Evolutionary conservation across 1,284 basidiomycete genomes (phyloP).

Genomic region (Apiotrichum brassicae): DNA sequence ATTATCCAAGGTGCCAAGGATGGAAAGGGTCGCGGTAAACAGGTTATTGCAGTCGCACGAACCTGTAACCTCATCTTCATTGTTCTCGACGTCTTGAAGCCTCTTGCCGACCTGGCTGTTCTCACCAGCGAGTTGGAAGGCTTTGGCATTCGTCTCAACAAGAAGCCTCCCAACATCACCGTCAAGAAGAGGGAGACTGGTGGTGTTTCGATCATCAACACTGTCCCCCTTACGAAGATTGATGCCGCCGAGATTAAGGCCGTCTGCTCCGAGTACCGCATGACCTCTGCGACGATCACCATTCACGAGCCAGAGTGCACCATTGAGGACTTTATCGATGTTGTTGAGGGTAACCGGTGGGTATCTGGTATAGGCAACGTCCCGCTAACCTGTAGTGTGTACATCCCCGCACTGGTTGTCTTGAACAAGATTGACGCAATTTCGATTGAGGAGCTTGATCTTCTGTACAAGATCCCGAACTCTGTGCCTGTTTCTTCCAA

Average conservation of each 20-base stretch:
- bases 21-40: slow-evolving; percentile 93
- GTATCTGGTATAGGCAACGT: slow-evolving; percentile 12
- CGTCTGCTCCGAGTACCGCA: slow-evolving; percentile 84
- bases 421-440: slow-evolving; percentile 86
- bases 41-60: slow-evolving; percentile 88
- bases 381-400: slow-evolving; percentile 58
- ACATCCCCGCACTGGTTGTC: slow-evolving; percentile 86
- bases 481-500: slow-evolving; percentile 78
- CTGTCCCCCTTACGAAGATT: slow-evolving; percentile 93
- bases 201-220: slow-evolving; percentile 75
- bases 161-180: slow-evolving; percentile 81
- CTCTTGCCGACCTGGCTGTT: slow-evolving; percentile 85
- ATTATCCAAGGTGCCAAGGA: slow-evolving; percentile 99
- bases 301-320: slow-evolving; percentile 92
- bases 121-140: slow-evolving; percentile 92
- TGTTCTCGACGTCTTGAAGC: slow-evolving; percentile 95
- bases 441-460: slow-evolving; percentile 95
- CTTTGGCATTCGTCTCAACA: slow-evolving; percentile 94
- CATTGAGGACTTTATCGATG: slow-evolving; percentile 95
- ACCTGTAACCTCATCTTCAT: slow-evolving; percentile 99
- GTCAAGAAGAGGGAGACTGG: slow-evolving; percentile 93
- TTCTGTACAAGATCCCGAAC: slow-evolving; percentile 76
- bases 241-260: slow-evolving; percentile 95
- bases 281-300: slow-evolving; percentile 83
- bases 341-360: slow-evolving; percentile 84